Evolutionary conservation across 192 early-diverging fungal genomes (phyloP), one percentile per base, ranked within the genome.

Genomic region (Borealophlyctis nickersoniae): DNA sequence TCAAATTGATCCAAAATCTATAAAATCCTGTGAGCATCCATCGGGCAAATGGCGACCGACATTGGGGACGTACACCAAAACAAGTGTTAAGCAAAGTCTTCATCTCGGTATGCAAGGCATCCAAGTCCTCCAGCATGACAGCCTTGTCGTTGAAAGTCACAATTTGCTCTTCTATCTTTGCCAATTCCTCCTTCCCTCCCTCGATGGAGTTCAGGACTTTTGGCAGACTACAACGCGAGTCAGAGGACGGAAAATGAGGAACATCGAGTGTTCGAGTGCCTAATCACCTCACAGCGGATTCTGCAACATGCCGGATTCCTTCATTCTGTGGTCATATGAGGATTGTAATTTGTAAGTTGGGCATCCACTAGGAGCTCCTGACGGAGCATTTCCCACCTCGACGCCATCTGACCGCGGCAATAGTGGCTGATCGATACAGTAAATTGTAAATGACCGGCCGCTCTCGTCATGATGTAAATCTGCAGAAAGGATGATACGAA

Each of bases 371-470:
- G 45, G 3, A 61, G 36, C 39, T n/a, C n/a, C n/a, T n/a, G n/a
- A n/a, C n/a, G n/a, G 19, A 11, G 19, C 22, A 9, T 27, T 35
- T n/a, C 23, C 5, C 27, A 45, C 59, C 59, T 63, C 62, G 23
- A 53, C 26, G 33, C 49, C 28, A 31, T 53, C 62, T 7, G 49
- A n/a, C 11, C 49, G 23, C 27, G 60, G 60, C n/a, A 63, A 14
- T n/a, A 63, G 50, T 4, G 62, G 62, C 50, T 63, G 62, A 53
- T 63, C 62, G 27, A 63, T 52, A 49, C 51, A 53, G 19, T 54
- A 53, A 4, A 63, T 13, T 4, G 50, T 53, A 51, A 63, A 63
- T 4, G 49, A 48, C 4, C 49, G 49, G 2, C 62, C 49, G 16
- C 23, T 54, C 16, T 27, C 11, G 31, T 56, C 49, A 26, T 53